A percentile compares a stretch with the other conserved stretches of the same genome.
phyloP scores from a whole-genome alignment of 2,329 filamentous ascomycete genomes.

The Emydomyces testavorans region DNA sequence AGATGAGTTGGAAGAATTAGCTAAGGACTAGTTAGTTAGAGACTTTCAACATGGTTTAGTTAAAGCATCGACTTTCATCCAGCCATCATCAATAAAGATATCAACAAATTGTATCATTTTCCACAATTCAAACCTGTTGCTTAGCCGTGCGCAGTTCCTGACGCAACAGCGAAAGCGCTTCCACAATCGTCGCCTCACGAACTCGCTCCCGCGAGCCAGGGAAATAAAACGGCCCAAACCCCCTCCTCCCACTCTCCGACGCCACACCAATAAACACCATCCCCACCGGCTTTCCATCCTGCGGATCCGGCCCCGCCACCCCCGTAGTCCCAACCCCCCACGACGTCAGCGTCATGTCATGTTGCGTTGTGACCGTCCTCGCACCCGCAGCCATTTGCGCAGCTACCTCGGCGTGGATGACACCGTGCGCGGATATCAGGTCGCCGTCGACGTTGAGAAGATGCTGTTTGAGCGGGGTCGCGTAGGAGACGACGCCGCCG shows the following conservation, averaged over 20 bases:
- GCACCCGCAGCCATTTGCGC: conserved; percentile 10
- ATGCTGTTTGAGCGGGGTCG: conserved; percentile 12
- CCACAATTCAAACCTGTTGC: background rate
- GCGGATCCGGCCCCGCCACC: conserved; percentile 10
- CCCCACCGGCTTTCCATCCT: conserved; percentile 12
- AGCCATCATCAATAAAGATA: too few relatives aligned
- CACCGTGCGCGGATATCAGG: conserved; percentile 10
- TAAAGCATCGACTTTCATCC: too few relatives aligned
- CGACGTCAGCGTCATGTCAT: conserved; percentile 6
- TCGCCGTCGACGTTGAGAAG: conserved; percentile 10
- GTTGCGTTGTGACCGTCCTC: conserved; percentile 3
- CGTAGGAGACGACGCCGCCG: conserved; percentile 11
- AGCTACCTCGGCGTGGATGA: conserved; percentile 11
- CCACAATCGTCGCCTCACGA: conserved; percentile 10
- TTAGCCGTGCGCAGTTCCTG: conserved; percentile 7
- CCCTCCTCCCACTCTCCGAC: conserved; percentile 4
- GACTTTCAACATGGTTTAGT: too few relatives aligned
- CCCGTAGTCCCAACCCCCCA: conserved; percentile 12
- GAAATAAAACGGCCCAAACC: conserved; percentile 11
- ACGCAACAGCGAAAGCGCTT: conserved; percentile 9
- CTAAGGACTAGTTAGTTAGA: too few relatives aligned
- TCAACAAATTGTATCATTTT: too few relatives aligned
- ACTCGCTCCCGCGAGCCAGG: conserved; percentile 6
- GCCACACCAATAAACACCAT: conserved; percentile 13
- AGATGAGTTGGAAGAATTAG: too few relatives aligned